Conservation (phyloP, 345 rosid species). For the Eucalyptus lansdowneana region DNA sequence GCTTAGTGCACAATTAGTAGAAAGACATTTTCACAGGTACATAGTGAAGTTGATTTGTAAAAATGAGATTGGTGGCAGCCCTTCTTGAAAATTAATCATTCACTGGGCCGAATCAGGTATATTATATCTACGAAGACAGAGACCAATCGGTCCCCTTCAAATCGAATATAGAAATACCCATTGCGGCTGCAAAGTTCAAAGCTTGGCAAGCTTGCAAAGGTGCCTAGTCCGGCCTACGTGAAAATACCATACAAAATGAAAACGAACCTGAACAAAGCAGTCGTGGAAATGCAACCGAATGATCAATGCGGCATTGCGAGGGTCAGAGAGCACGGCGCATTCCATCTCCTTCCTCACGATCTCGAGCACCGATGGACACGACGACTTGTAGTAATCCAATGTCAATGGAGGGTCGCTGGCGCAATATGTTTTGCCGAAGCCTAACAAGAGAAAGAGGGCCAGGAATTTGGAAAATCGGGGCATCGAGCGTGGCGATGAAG, state of each 20-base stretch:
- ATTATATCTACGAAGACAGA: not conserved
- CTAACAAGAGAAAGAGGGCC: constrained; percentile 1
- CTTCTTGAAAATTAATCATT: not conserved
- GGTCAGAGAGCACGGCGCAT: constrained; percentile 73
- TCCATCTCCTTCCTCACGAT: constrained; percentile 79
- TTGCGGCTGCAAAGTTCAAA: not conserved
- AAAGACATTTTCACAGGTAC: not conserved
- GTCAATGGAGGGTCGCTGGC: constrained; percentile 36
- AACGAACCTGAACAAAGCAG: constrained; percentile 74
- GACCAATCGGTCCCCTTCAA: not conserved
- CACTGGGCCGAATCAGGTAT: not conserved
- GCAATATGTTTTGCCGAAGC: constrained; percentile 2
- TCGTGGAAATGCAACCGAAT: constrained; percentile 81
- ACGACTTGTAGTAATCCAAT: constrained; percentile 51
- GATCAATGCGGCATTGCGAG: constrained; percentile 69
- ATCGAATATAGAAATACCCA: not conserved
- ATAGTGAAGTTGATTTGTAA: not conserved
- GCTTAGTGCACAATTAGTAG: not conserved
- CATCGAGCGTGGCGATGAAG: not conserved
- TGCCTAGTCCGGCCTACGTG: not conserved
- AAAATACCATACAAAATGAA: not conserved
- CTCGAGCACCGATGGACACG: constrained; percentile 60
- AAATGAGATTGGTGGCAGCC: not conserved
- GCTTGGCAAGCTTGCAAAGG: not conserved
- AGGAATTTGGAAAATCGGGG: not conserved